A percentile compares a stretch with the other conserved stretches of the same genome.
Evolutionary conservation across 352 stramenopile species (phyloP).

Genomic region (Phytopythium litorale): DNA sequence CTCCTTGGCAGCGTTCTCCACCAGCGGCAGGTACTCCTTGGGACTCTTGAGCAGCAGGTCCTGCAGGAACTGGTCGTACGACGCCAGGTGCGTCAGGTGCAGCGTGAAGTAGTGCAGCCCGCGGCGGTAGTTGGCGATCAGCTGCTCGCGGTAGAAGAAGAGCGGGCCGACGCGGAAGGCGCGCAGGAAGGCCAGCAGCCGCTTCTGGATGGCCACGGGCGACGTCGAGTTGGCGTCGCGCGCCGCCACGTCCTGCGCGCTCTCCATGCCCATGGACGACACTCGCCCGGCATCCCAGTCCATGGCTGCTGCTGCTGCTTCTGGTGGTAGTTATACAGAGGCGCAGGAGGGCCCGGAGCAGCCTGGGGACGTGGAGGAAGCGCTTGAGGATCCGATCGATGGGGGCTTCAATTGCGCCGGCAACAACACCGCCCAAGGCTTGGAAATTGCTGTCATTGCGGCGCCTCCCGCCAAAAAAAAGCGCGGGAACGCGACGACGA

Average conservation of each 20-base stretch:
- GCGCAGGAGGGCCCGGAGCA: neutral
- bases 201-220: conserved; percentile 56
- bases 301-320: conserved; percentile 31
- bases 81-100: conserved; percentile 77
- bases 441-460: neutral
- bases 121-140: conserved; percentile 83
- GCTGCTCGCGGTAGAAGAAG: conserved; percentile 90
- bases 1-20: conserved; percentile 85
- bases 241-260: conserved; percentile 35
- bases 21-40: conserved; percentile 76
- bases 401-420: neutral
- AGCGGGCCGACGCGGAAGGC: conserved; percentile 83
- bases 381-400: neutral
- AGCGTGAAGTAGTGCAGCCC: conserved; percentile 74
- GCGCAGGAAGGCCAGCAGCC: conserved; percentile 81
- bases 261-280: conserved; percentile 80
- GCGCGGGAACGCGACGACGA: neutral
- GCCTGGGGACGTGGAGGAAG: neutral
- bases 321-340: neutral
- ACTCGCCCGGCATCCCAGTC: conserved; percentile 81
- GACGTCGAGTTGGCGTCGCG: conserved; percentile 50
- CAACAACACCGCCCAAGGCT: neutral
- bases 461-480: conserved; percentile 1
- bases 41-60: conserved; percentile 83
- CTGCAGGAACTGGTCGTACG: conserved; percentile 85